A percentile compares a stretch with the other conserved stretches of the same genome.
Conservation (phyloP, 1,284 basidiomycete species). For the Tremellales sp. region DNA sequence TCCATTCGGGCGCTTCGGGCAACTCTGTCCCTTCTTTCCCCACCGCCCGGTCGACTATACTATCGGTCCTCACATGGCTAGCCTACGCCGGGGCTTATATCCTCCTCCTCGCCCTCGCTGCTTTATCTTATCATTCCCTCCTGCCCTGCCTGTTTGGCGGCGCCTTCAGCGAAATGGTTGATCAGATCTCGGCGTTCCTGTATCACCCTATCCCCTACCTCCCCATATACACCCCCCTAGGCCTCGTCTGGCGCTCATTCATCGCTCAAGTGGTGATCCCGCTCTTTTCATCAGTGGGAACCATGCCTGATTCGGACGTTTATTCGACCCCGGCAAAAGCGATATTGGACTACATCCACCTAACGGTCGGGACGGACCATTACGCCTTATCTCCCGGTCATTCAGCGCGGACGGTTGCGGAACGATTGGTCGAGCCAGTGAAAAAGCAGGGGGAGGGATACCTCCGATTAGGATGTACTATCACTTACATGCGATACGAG, state of each 20-base stretch:
- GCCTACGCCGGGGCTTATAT: conserved; percentile 55
- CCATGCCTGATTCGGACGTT: conserved; percentile 46
- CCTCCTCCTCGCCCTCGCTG: conserved; percentile 55
- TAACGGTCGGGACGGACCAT: conserved; percentile 37
- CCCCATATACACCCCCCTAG: conserved; percentile 21
- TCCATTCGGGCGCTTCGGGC: conserved; percentile 65
- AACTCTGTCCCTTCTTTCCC: conserved; percentile 50
- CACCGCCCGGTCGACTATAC: conserved; percentile 11
- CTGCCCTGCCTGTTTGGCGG: conserved; percentile 16
- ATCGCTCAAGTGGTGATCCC: conserved; percentile 57
- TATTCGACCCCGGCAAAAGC: conserved; percentile 20
- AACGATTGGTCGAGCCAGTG: conserved; percentile 17
- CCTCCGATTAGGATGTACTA: conserved; percentile 20
- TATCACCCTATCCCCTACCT: conserved; percentile 11
- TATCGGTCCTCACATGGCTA: conserved; percentile 47
- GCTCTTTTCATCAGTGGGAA: conserved; percentile 68
- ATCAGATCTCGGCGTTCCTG: conserved; percentile 13
- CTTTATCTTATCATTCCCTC: conserved; percentile 51
- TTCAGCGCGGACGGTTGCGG: conserved; percentile 29
- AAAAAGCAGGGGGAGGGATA: conserved; percentile 19
- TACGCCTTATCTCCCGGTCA: conserved; percentile 26
- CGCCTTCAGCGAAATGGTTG: conserved; percentile 34
- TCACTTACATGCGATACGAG: conserved; percentile 15
- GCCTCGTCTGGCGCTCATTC: conserved; percentile 55
- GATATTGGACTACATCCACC: conserved; percentile 41